These are phyloP conservation scores for Aspergillaceae sp. DNA, from an alignment of 2,329 filamentous ascomycete species.

Conservation along the genomic window DNA sequence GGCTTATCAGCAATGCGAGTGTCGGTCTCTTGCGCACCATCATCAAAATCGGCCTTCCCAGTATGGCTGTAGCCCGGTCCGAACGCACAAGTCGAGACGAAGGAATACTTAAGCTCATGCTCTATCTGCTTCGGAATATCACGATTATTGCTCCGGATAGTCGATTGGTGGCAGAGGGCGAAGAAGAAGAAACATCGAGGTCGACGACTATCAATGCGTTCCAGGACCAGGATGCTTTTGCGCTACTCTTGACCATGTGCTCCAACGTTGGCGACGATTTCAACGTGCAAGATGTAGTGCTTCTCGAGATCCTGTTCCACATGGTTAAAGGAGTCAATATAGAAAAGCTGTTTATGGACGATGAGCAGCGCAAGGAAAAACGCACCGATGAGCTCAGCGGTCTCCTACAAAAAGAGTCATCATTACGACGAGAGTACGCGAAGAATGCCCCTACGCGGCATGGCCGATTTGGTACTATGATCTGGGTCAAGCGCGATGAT, in stretches of 20 bases:
- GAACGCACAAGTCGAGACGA: slow-evolving; percentile 75
- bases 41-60: slow-evolving; percentile 71
- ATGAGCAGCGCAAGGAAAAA: slow-evolving; percentile 59
- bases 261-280: slow-evolving; percentile 95
- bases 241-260: slow-evolving; percentile 73
- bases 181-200: slow-evolving; percentile 80
- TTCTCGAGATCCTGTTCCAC: slow-evolving; percentile 89
- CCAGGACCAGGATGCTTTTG: slow-evolving; percentile 81
- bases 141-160: slow-evolving; percentile 71
- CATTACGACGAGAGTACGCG: slow-evolving; percentile 70
- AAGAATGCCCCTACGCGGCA: slow-evolving; percentile 76
- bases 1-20: slow-evolving; percentile 74
- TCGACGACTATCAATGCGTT: slow-evolving; percentile 85
- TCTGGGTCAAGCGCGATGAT: slow-evolving; percentile 86
- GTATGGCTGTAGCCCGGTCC: slow-evolving; percentile 68
- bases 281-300: slow-evolving; percentile 73
- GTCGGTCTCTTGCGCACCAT: slow-evolving; percentile 70
- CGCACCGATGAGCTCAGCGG: slow-evolving; percentile 64
- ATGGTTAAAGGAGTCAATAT: slow-evolving; percentile 82
- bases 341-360: slow-evolving; percentile 75
- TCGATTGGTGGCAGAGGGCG: slow-evolving; percentile 68
- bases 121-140: slow-evolving; percentile 85
- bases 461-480: slow-evolving; percentile 92
- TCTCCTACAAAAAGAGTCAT: slow-evolving; percentile 71
- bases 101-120: slow-evolving; percentile 79